phyloP scores from a whole-genome alignment of 2,329 filamentous ascomycete genomes.

The Microdochium trichocladiopsis region DNA sequence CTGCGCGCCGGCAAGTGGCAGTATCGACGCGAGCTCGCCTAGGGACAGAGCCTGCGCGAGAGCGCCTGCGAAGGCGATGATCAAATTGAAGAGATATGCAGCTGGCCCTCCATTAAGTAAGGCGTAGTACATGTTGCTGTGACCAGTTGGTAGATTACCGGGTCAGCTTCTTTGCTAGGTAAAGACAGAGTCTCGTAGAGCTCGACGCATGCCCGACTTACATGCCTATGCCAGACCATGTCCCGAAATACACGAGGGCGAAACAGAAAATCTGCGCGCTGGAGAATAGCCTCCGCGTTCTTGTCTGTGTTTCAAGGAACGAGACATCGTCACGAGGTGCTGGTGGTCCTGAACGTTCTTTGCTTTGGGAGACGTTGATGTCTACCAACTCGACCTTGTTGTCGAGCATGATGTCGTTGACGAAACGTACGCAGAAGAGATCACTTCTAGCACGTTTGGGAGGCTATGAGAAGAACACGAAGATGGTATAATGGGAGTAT shows the following conservation, averaged over 20 bases:
- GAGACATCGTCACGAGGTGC: not conserved
- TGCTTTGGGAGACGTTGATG: not conserved
- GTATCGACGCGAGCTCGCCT: constrained; percentile 5
- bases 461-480: too few species aligned
- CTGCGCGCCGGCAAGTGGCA: constrained; percentile 6
- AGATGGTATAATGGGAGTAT: too few species aligned
- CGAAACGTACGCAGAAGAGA: too few species aligned
- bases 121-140: constrained; percentile 7
- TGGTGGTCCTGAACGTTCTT: not conserved
- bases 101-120: constrained; percentile 4
- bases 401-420: too few species aligned
- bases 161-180: not conserved
- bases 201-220: too few species aligned
- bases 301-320: not conserved
- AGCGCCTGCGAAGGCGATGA: constrained; percentile 3
- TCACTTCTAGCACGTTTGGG: too few species aligned
- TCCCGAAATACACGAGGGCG: constrained; percentile 5
- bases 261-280: constrained; percentile 4
- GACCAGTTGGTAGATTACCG: not conserved
- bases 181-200: not conserved
- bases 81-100: constrained; percentile 4
- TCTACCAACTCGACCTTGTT: not conserved
- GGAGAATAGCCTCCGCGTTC: constrained; percentile 4
- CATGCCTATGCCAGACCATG: constrained; percentile 3
- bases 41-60: constrained; percentile 3